Conservation (phyloP, 2,329 filamentous ascomycete species). For the Sclerotiophoma versabilis region DNA sequence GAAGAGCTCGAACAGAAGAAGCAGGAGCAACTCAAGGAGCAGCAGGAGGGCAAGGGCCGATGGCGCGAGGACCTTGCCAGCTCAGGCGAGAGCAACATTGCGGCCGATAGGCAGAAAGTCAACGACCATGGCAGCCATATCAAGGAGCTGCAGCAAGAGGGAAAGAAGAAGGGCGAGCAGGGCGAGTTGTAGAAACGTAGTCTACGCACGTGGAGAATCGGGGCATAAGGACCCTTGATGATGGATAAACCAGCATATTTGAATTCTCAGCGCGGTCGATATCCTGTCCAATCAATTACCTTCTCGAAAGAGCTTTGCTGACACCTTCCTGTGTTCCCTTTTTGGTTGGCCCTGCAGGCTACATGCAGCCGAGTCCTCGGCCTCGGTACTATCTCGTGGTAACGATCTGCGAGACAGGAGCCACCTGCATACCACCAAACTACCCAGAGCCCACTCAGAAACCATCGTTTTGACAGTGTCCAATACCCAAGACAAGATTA, state of each 20-base stretch:
- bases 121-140: constrained; percentile 53
- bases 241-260: neutral
- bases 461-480: neutral
- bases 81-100: constrained; percentile 50
- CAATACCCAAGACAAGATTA: neutral
- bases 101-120: constrained; percentile 54
- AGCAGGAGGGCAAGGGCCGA: constrained; percentile 51
- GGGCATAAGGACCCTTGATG: neutral
- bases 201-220: no score
- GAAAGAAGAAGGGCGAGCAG: constrained; percentile 51
- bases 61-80: constrained; percentile 55
- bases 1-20: constrained; percentile 54
- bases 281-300: neutral
- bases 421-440: neutral
- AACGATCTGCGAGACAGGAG: constrained; percentile 6
- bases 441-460: neutral
- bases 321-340: neutral
- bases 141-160: constrained; percentile 55
- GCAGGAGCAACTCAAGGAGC: constrained; percentile 54
- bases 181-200: constrained; percentile 30
- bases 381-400: constrained; percentile 4
- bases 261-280: constrained; percentile 1
- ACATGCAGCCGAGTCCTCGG: constrained; percentile 14
- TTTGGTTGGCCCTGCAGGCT: constrained; percentile 9
- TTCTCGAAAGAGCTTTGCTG: neutral